A percentile compares a stretch with the other conserved stretches of the same genome.
Conservation (phyloP, 1,284 basidiomycete species). For the Golubevia sp. region DNA sequence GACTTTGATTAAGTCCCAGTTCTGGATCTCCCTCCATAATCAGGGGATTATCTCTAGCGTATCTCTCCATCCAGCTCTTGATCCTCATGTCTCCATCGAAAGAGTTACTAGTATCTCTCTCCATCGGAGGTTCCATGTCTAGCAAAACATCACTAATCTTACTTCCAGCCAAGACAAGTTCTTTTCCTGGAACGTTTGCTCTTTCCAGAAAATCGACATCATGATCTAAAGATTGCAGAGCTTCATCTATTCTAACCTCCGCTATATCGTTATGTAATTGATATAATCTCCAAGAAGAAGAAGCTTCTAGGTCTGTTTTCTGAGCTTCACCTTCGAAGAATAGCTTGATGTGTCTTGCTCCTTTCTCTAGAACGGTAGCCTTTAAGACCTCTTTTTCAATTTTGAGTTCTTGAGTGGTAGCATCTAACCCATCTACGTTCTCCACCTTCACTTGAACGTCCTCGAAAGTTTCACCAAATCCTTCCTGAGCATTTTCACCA, state of each 20-base stretch:
- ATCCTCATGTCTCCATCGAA: conserved; percentile 66
- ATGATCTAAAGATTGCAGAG: conserved; percentile 69
- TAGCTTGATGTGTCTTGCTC: conserved; percentile 32
- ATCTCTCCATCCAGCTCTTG: conserved; percentile 62
- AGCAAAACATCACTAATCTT: conserved; percentile 58
- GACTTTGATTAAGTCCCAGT: conserved; percentile 76
- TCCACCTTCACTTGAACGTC: no score
- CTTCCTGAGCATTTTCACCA: background rate
- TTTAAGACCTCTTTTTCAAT: conserved; percentile 18
- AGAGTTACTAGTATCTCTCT: conserved; percentile 74
- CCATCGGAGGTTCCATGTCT: conserved; percentile 69
- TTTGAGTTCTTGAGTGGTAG: background rate
- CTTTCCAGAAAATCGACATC: conserved; percentile 66
- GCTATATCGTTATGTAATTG: conserved; percentile 72
- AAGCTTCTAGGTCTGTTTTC: conserved; percentile 34
- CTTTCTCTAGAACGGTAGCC: conserved; percentile 40
- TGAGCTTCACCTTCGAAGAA: conserved; percentile 35
- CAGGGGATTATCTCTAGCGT: conserved; percentile 66
- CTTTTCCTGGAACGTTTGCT: conserved; percentile 3
- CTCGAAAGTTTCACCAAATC: background rate
- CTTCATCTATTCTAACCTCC: conserved; percentile 73
- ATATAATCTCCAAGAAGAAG: conserved; percentile 68
- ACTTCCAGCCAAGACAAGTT: conserved; percentile 23
- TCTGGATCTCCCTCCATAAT: conserved; percentile 79
- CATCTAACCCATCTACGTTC: background rate